A percentile compares a stretch with the other conserved stretches of the same genome.
Conservation (phyloP, 495 filamentous ascomycete species). For the Platismatia glauca region DNA sequence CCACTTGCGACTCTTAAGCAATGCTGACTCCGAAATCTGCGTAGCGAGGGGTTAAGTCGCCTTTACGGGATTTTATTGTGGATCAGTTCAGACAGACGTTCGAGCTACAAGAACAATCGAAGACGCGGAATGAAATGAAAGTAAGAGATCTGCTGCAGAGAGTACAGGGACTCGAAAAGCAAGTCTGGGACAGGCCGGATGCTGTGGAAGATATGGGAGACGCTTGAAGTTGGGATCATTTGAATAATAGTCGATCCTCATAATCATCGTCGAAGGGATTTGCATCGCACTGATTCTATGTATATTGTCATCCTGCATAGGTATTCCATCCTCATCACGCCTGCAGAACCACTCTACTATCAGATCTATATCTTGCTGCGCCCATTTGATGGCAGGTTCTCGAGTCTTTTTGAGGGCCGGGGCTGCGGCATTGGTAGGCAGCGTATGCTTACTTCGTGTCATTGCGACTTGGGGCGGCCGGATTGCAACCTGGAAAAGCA, state of each 20-base stretch:
- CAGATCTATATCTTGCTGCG: too few relatives aligned
- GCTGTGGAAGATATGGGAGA: constrained; percentile 62
- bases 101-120: constrained; percentile 56
- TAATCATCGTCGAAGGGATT: not conserved
- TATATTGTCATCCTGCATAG: not conserved
- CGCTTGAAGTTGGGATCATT: not conserved
- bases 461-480: too few relatives aligned
- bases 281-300: not conserved
- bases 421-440: too few relatives aligned
- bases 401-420: too few relatives aligned
- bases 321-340: too few relatives aligned
- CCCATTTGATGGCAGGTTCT: too few relatives aligned
- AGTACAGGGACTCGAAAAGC: constrained; percentile 56
- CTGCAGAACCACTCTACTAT: too few relatives aligned
- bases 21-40: too few relatives aligned
- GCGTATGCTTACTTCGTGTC: too few relatives aligned
- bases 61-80: constrained; percentile 58
- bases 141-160: constrained; percentile 47
- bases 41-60: constrained; percentile 39
- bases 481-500: too few relatives aligned
- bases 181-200: constrained; percentile 64
- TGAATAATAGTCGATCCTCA: not conserved
- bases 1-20: too few relatives aligned
- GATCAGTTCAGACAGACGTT: constrained; percentile 57
- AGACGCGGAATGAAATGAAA: constrained; percentile 34